Evolutionary conservation across 2,329 filamentous ascomycete genomes (phyloP), one percentile per base, ranked within the genome.

Genomic region (Colletotrichum sp.): DNA sequence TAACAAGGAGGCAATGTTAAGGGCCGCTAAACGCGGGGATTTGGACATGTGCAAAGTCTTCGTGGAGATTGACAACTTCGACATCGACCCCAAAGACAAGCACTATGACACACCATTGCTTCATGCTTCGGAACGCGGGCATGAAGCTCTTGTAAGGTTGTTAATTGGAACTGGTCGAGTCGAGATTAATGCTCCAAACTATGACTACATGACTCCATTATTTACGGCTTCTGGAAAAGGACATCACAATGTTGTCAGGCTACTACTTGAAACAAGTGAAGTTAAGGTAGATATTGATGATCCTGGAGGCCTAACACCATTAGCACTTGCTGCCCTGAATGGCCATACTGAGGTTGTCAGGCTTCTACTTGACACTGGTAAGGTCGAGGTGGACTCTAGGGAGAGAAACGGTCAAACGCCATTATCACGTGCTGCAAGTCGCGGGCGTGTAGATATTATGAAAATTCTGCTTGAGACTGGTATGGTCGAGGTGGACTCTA

Each of bases 81-180:
- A n/a, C n/a, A n/a, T n/a, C n/a, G n/a, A n/a, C n/a, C n/a, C n/a
- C n/a, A n/a, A n/a, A n/a, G n/a, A n/a, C n/a, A n/a, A n/a, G n/a
- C n/a, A n/a, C n/a, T n/a, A n/a, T n/a, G n/a, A n/a, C n/a, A n/a
- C 60, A 39, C 60, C 32, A 15, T 8, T 27, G 1, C 3, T 1
- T 2, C 12, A 62, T 16, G 60, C 60, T 4, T 13, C 4, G 3
- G 25, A 0, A 3, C 0, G 3, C n/a, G 15, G 15, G 6, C 2
- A 36, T 15, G 2, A 62, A 0, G 2, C 10, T 5, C n/a, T 62
- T 3, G 16, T 9, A 1, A 9, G 22, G 5, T 3, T 62, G n/a
- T n/a, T 62, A 10, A 3, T 62, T 25, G 4, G 25, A 6, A 62
- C n/a, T 25, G 27, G 18, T 13, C 13, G 12, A n/a, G 58, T 61